phyloP scores from a whole-genome alignment of 768 basidiomycete genomes.

The Mrakia frigida region DNA sequence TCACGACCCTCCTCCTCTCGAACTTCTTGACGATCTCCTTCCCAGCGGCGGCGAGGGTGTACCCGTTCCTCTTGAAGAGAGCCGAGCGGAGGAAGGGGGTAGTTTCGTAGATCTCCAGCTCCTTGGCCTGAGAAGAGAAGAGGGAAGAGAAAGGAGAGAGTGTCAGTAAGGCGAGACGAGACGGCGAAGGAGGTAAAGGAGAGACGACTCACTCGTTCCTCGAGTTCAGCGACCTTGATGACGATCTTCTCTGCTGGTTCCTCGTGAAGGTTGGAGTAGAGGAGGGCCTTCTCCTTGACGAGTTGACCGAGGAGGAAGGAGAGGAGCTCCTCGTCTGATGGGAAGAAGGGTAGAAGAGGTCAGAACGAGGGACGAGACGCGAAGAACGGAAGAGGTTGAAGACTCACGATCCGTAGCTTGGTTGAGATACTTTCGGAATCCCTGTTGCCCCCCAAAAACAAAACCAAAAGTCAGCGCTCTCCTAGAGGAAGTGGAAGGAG shows the following conservation, averaged over 20 bases:
- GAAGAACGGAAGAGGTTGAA: neutral
- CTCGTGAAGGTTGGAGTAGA: conserved; percentile 27
- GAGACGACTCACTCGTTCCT: conserved; percentile 63
- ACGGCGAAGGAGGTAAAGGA: neutral
- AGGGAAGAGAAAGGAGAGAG: neutral
- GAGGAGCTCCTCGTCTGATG: conserved; percentile 75
- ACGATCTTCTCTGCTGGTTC: conserved; percentile 71
- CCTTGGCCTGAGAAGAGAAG: conserved; percentile 64
- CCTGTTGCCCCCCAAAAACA: conserved; percentile 51
- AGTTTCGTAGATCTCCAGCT: conserved; percentile 91
- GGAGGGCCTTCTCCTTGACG: conserved; percentile 65
- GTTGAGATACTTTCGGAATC: conserved; percentile 95
- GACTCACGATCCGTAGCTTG: conserved; percentile 69
- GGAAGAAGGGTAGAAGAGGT: neutral
- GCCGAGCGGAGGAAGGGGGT: conserved; percentile 77
- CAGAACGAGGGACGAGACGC: neutral
- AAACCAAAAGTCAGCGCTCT: conserved; percentile 6
- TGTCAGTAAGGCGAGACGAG: neutral
- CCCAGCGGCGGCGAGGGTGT: conserved; percentile 51
- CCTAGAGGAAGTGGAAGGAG: neutral
- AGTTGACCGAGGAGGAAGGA: conserved; percentile 90
- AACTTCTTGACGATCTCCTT: conserved; percentile 32
- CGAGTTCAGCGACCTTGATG: conserved; percentile 74
- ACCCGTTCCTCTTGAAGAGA: conserved; percentile 83
- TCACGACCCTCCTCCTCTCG: conserved; percentile 14